Percentiles rank a stretch among this genome's conserved stretches.
phyloP scores from a whole-genome alignment of 441 rosid genomes.

The Jatropha multifida region DNA sequence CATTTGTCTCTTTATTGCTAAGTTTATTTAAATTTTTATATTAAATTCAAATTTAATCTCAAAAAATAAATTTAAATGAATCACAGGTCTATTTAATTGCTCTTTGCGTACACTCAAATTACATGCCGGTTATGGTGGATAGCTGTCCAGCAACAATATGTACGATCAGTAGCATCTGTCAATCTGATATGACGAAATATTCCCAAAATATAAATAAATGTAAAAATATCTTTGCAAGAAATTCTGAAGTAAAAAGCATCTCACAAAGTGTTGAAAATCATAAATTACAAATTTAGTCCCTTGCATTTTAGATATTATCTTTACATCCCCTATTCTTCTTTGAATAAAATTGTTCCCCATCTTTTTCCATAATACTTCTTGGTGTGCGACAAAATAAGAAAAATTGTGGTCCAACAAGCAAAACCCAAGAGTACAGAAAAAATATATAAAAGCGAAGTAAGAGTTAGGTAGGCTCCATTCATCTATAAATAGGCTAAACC shows the following conservation, averaged over 20 bases:
- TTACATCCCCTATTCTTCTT: not conserved
- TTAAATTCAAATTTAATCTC: too few relatives aligned
- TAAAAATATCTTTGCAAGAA: not conserved
- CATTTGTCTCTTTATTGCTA: too few relatives aligned
- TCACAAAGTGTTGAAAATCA: not conserved
- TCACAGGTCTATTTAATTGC: too few relatives aligned
- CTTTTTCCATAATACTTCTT: not conserved
- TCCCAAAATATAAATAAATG: not conserved
- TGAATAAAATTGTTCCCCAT: not conserved
- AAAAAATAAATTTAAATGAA: too few relatives aligned
- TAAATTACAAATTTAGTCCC: not conserved
- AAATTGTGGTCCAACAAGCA: not conserved
- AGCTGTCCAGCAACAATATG: not conserved
- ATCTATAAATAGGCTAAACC: not conserved
- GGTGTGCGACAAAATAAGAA: not conserved
- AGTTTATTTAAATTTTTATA: too few relatives aligned
- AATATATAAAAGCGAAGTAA: not conserved
- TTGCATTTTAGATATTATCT: not conserved
- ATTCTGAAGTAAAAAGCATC: not conserved
- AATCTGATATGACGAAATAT: not conserved
- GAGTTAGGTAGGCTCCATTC: not conserved
- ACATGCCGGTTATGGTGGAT: not conserved
- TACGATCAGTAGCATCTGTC: not conserved
- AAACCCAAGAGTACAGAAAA: not conserved
- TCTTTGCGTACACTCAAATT: too few relatives aligned